A percentile compares a stretch with the other conserved stretches of the same genome.
Evolutionary conservation across 1,284 basidiomycete genomes (phyloP).

Genomic region (Paramarasmius palmivorus): DNA sequence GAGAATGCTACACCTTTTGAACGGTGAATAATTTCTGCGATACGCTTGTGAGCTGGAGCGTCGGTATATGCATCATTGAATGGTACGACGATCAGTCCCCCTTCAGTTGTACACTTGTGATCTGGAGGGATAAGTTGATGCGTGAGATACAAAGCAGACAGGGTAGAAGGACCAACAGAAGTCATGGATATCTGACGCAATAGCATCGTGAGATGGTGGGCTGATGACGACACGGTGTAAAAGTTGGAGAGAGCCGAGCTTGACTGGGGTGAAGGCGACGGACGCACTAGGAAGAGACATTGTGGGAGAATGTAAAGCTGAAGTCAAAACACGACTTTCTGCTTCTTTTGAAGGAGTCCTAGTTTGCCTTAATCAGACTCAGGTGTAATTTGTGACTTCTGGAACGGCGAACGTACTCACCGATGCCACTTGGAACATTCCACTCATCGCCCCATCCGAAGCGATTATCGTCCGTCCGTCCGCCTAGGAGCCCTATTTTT

Average conservation of each 20-base stretch:
- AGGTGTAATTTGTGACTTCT: no score
- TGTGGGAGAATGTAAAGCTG: neutral
- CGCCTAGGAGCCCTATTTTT: no score
- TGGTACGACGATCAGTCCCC: slow-evolving; percentile 4
- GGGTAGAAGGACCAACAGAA: slow-evolving; percentile 6
- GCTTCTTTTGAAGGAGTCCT: no score
- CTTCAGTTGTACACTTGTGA: neutral
- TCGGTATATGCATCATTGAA: neutral
- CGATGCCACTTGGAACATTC: no score
- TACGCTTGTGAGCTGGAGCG: neutral
- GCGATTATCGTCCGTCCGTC: no score
- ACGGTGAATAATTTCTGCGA: neutral
- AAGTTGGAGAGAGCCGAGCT: neutral
- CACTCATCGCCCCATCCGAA: no score
- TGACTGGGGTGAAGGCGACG: neutral
- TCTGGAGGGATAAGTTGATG: neutral
- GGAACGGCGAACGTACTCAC: no score
- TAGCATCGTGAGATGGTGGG: neutral
- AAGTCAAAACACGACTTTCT: no score
- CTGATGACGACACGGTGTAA: slow-evolving; percentile 4
- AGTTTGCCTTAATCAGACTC: no score
- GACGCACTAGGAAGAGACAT: neutral
- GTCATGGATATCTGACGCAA: neutral
- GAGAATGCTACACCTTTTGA: slow-evolving; percentile 2
- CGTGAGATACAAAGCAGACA: no score